Evolutionary conservation across 257 asterid genomes (phyloP), one percentile per base, ranked within the genome.

Genomic region (Leptodermis oblonga): DNA sequence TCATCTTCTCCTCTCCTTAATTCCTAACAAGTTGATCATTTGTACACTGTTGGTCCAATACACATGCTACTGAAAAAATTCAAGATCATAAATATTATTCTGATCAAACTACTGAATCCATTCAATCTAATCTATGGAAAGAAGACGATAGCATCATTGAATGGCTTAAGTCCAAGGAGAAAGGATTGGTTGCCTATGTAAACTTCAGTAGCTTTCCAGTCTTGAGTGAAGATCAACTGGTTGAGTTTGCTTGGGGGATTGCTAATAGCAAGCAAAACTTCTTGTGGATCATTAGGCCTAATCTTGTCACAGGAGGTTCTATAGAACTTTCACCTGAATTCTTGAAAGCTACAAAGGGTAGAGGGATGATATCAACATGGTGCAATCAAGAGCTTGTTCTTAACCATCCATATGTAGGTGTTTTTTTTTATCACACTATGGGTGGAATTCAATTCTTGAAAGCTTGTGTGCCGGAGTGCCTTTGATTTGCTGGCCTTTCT

Each of bases 371-470:
- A 12, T 25, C 56, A 7, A 66, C 56, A 4, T 73, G 77, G 77
- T 73, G 77, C 18, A 59, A 65, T 43, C 77, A 73, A 34, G 77
- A 64, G 48, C n/a, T 22, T 20, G 77, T 73, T 46, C 54, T 73
- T 33, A 60, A 41, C 36, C 77, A 73, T 22, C 77, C 61, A 1
- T 65, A 72, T 0, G 37, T 73, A 1, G 72, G 72, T 5, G 77
- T 51, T 2, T 73, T 65, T 73, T 65, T 31, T 65, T 73, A 68
- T 65, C 67, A 5, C 77, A 73, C 37, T 65, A 67, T 12, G 77
- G 77, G 36, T 73, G 77, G 77, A 66, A 65, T 55, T 73, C 77
- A 0, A 39, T 66, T 13, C 49, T 66, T 5, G 77, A 73, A 30
- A 65, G 77, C 58, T 31, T 56, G 48, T 51, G 67, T 0, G 51